Conservation (phyloP, 345 rosid genomes). For the Hibiscus syriacus region DNA sequence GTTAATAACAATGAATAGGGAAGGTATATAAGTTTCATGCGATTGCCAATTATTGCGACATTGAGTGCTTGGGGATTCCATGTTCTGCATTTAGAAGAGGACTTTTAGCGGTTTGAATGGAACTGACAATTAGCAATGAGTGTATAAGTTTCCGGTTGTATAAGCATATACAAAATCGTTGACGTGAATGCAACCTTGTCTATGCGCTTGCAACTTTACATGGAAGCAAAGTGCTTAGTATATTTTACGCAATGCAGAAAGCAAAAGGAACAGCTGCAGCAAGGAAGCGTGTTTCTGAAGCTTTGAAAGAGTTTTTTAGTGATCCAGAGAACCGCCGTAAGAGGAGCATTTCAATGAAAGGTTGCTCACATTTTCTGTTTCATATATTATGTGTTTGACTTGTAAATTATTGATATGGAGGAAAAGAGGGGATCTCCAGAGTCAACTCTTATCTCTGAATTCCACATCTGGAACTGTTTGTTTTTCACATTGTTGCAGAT, state of each 20-base stretch:
- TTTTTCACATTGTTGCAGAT: neutral
- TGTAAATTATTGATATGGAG: neutral
- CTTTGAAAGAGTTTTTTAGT: constrained; percentile 70
- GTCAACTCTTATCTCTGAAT: neutral
- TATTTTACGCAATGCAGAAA: constrained; percentile 37
- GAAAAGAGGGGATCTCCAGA: neutral
- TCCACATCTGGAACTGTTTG: neutral
- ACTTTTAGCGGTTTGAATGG: neutral
- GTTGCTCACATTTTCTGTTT: constrained; percentile 18
- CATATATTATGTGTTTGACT: no score
- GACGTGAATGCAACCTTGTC: neutral
- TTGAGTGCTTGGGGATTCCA: neutral
- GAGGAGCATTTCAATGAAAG: constrained; percentile 90
- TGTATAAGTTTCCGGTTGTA: neutral
- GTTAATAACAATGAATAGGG: no score
- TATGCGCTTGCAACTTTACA: neutral
- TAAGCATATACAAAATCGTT: neutral
- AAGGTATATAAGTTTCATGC: neutral
- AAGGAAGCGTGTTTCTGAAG: constrained; percentile 70
- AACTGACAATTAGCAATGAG: neutral
- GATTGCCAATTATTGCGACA: neutral
- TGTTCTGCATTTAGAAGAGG: no score
- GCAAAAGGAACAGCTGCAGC: constrained; percentile 83
- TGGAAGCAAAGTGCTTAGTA: neutral
- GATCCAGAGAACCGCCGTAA: constrained; percentile 71